These are phyloP conservation scores for Capsicum pubescens DNA, from an alignment of 257 asterid genomes.

Conservation along the genomic window DNA sequence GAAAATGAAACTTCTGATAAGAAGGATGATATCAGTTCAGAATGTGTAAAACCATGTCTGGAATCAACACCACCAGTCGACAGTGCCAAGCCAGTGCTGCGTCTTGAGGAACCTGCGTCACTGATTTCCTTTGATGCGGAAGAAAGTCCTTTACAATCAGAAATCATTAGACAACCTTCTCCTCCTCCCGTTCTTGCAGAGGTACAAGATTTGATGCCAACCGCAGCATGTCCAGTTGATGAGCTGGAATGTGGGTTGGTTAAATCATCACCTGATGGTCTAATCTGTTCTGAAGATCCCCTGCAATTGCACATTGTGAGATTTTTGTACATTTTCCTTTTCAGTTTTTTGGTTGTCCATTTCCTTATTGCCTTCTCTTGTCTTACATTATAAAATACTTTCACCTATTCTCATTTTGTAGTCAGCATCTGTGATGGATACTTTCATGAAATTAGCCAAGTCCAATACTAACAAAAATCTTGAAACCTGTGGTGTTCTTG, in stretches of 20 bases:
- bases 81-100: conserved; percentile 43
- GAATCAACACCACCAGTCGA: conserved; percentile 52
- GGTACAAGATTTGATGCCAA: conserved; percentile 78
- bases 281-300: conserved; percentile 76
- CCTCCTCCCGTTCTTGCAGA: conserved; percentile 86
- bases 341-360: not conserved
- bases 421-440: conserved; percentile 88
- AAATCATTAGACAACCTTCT: conserved; percentile 75
- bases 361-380: conserved; percentile 12
- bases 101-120: conserved; percentile 63
- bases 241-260: conserved; percentile 51
- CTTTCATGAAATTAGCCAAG: conserved; percentile 90
- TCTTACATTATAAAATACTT: conserved; percentile 3
- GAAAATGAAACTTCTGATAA: conserved; percentile 49
- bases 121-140: conserved; percentile 76
- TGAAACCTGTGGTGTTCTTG: conserved; percentile 96
- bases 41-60: conserved; percentile 48
- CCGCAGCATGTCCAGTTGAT: conserved; percentile 44
- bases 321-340: conserved; percentile 29
- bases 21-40: conserved; percentile 51
- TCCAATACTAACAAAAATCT: conserved; percentile 81
- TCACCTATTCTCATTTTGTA: conserved; percentile 42
- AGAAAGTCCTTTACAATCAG: conserved; percentile 55
- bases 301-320: conserved; percentile 89
- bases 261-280: conserved; percentile 52